Conservation (phyloP, 1,284 basidiomycete genomes). For the Psilocybe mexicana region DNA sequence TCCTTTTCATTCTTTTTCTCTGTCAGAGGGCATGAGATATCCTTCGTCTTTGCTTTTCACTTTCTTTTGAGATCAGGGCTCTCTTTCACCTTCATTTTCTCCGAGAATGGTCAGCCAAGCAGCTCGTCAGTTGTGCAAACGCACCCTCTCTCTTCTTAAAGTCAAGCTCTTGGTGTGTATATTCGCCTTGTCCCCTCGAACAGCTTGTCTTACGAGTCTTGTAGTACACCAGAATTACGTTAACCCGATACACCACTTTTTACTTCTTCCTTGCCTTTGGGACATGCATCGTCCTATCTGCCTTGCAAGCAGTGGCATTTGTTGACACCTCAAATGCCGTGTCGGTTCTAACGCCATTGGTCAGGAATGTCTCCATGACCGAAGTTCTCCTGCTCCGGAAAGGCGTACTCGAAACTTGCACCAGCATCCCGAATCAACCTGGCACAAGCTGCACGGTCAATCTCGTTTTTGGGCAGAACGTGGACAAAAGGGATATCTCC, state of each 20-base stretch:
- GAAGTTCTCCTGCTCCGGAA: slow-evolving; percentile 28
- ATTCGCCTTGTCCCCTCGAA: not conserved
- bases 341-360: slow-evolving; percentile 25
- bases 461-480: not conserved
- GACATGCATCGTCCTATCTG: slow-evolving; percentile 37
- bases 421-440: slow-evolving; percentile 10
- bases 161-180: slow-evolving; percentile 31
- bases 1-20: slow-evolving; percentile 4
- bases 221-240: slow-evolving; percentile 43
- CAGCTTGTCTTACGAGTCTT: slow-evolving; percentile 6
- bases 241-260: slow-evolving; percentile 42
- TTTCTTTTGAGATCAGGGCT: slow-evolving; percentile 1
- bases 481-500: not conserved
- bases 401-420: slow-evolving; percentile 24
- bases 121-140: slow-evolving; percentile 20
- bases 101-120: slow-evolving; percentile 9
- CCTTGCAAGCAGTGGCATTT: slow-evolving; percentile 37
- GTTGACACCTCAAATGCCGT: slow-evolving; percentile 34
- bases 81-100: not conserved
- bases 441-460: slow-evolving; percentile 7
- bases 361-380: slow-evolving; percentile 23
- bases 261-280: slow-evolving; percentile 45
- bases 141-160: slow-evolving; percentile 23
- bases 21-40: not conserved
- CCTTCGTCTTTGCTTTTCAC: not conserved